These are phyloP conservation scores for Suillus decipiens DNA, from an alignment of 768 basidiomycete genomes.

Conservation along the genomic window DNA sequence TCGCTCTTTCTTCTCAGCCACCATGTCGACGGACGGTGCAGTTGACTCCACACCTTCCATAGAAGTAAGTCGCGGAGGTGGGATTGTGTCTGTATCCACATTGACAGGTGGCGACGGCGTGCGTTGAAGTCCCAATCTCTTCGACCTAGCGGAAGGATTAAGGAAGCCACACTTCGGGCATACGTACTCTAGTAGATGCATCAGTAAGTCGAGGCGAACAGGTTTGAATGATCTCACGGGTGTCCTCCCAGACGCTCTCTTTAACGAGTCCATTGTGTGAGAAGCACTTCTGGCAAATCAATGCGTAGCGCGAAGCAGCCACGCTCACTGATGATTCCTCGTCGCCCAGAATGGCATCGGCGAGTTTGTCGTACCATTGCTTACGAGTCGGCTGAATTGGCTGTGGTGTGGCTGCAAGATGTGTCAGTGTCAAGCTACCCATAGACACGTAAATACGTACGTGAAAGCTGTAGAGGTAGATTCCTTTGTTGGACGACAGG, in stretches of 20 bases:
- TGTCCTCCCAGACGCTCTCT: conserved; percentile 77
- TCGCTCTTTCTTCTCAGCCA: neutral
- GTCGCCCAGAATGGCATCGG: conserved; percentile 84
- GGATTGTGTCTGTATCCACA: neutral
- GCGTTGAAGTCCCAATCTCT: conserved; percentile 28
- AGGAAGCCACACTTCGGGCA: conserved; percentile 88
- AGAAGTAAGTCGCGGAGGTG: neutral
- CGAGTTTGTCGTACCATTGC: conserved; percentile 86
- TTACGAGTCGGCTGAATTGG: conserved; percentile 57
- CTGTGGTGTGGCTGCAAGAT: conserved; percentile 36
- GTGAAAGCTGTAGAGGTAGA: conserved; percentile 39
- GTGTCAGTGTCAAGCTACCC: conserved; percentile 13
- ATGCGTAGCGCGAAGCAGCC: conserved; percentile 63
- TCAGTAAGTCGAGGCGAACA: conserved; percentile 7
- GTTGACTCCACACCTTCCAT: conserved; percentile 2
- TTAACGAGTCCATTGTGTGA: conserved; percentile 87
- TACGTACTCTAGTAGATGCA: conserved; percentile 61
- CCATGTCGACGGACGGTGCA: neutral
- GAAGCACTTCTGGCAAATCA: conserved; percentile 89
- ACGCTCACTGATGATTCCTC: conserved; percentile 53
- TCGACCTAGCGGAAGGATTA: conserved; percentile 52
- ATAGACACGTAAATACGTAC: conserved; percentile 29
- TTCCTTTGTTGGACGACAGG: conserved; percentile 24
- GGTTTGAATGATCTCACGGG: conserved; percentile 56
- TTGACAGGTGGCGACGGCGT: conserved; percentile 26